Evolutionary conservation across 1,284 basidiomycete species (phyloP), one percentile per base, ranked within the genome.

Genomic region (Trichosporon faecale): DNA sequence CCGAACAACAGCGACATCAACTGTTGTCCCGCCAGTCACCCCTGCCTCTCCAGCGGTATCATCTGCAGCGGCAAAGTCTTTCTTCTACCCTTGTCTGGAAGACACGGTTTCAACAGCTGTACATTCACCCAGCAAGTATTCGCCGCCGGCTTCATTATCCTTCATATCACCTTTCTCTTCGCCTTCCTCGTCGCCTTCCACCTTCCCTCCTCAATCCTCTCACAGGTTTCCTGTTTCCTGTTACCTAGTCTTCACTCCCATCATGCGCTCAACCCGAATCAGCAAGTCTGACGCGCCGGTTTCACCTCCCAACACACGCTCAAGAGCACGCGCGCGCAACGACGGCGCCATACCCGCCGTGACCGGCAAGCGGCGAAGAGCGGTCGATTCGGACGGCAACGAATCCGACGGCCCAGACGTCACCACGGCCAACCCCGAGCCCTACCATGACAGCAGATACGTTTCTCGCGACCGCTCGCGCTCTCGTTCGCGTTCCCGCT

Each of bases 401-500:
- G 60, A 52, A 5, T 16, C 16, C 4, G 55, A 60, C 33, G 40
- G 18, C 18, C 49, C 31, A 1, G 31, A n/a, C 61, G 49, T 14
- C 65, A 44, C 16, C 18, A 18, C 12, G 2, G 40, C 18, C 40
- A 6, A 44, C 40, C 2, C 40, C 40, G 18, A 44, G 35, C 12
- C 7, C 35, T 11, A 37, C 40, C 1, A n/a, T 44, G 18, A 8
- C 40, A n/a, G 8, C 40, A 44, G 40, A n/a, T n/a, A n/a, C 40
- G 18, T 5, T 8, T 16, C 18, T 31, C 27, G 37, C n/a, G 37
- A 16, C 33, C 23, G 40, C 8, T 66, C 65, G 4, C 44, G 44
- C 29, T 44, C 35, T 52, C 23, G 31, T 31, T 49, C 67, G 16
- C 63, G 66, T 33, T 72, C 71, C 1, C 71, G 71, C 61, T 68